These are phyloP conservation scores for Phytophthora fragariae DNA, from an alignment of 352 stramenopile genomes.

Conservation along the genomic window DNA sequence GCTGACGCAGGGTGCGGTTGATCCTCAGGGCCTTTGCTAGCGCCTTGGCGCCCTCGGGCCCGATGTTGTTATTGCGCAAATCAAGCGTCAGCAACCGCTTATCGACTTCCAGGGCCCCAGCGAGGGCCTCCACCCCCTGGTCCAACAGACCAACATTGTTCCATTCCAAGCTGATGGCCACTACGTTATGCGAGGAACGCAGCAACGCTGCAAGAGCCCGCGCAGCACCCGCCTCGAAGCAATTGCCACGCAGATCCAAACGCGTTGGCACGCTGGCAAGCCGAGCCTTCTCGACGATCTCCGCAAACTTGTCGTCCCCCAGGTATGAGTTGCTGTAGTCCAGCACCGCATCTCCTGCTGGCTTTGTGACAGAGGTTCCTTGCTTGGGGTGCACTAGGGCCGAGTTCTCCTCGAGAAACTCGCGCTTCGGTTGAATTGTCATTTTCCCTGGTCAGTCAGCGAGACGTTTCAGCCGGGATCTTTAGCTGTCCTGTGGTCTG, in stretches of 20 bases:
- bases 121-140: constrained; percentile 72
- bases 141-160: constrained; percentile 86
- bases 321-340: constrained; percentile 83
- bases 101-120: constrained; percentile 68
- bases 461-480: constrained; percentile 10
- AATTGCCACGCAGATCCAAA: constrained; percentile 80
- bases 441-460: constrained; percentile 2
- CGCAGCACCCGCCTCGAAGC: constrained; percentile 70
- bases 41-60: constrained; percentile 68
- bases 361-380: background rate
- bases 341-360: constrained; percentile 36
- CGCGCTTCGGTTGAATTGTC: constrained; percentile 24
- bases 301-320: constrained; percentile 69
- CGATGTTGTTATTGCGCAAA: constrained; percentile 88
- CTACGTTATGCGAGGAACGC: constrained; percentile 56
- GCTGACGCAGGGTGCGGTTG: constrained; percentile 72
- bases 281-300: constrained; percentile 60
- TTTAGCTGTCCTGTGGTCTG: constrained; percentile 10
- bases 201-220: constrained; percentile 63
- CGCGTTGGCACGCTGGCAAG: constrained; percentile 47
- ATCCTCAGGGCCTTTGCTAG: constrained; percentile 61
- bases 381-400: constrained; percentile 17
- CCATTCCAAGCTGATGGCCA: constrained; percentile 80
- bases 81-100: constrained; percentile 71
- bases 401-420: constrained; percentile 19